Percentiles rank a stretch among this genome's conserved stretches.
Conservation (phyloP, 208 protist genomes). For the Crithidia fasciculata region DNA sequence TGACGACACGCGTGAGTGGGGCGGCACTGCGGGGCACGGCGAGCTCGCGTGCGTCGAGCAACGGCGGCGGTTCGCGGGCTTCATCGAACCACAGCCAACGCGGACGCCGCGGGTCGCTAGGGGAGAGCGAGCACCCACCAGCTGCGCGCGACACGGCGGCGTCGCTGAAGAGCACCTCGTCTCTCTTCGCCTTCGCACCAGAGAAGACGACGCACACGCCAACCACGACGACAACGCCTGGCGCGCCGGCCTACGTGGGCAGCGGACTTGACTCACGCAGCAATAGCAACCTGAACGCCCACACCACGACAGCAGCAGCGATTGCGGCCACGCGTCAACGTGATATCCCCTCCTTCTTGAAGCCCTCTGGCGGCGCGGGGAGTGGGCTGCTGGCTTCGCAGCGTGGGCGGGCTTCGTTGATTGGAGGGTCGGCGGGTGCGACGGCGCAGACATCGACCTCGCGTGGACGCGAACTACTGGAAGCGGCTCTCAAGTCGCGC, state of each 20-base stretch:
- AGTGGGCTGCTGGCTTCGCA: not conserved
- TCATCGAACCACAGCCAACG: conserved; percentile 13
- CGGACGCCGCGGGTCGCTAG: not conserved
- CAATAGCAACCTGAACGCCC: conserved; percentile 7
- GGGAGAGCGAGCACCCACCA: not conserved
- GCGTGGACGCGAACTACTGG: conserved; percentile 28
- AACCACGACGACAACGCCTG: not conserved
- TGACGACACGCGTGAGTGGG: conserved; percentile 27
- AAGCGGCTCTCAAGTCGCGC: conserved; percentile 31
- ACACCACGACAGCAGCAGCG: not conserved
- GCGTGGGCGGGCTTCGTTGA: not conserved
- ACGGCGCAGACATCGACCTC: conserved; percentile 5
- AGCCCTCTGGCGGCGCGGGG: not conserved
- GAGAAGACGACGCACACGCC: not conserved
- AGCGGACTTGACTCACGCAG: conserved; percentile 11
- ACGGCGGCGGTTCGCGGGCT: conserved; percentile 14
- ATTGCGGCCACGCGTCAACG: not conserved
- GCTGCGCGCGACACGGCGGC: not conserved
- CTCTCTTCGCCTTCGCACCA: not conserved
- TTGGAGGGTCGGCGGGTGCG: not conserved
- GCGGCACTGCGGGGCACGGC: conserved; percentile 1
- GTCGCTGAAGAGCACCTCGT: not conserved
- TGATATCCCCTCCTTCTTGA: conserved; percentile 21
- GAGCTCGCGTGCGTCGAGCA: conserved; percentile 30
- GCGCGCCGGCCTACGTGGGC: not conserved